A percentile compares a stretch with the other conserved stretches of the same genome.
These are phyloP conservation scores for Aureobasidium sp. DNA, from an alignment of 2,329 filamentous ascomycete species.

Conservation along the genomic window DNA sequence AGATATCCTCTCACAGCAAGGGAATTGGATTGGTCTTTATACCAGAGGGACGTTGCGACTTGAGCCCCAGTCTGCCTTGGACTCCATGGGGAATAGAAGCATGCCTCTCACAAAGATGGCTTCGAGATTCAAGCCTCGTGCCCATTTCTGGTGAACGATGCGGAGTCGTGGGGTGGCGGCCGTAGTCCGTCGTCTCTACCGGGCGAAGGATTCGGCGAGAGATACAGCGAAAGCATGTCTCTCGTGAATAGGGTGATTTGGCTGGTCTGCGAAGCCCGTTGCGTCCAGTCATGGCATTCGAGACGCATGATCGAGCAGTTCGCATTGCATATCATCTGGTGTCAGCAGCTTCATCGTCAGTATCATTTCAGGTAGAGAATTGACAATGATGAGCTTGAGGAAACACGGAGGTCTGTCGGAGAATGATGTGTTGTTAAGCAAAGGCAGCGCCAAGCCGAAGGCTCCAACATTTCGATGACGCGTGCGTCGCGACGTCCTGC, in stretches of 20 bases:
- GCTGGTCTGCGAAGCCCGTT: not conserved
- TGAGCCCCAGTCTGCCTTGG: not conserved
- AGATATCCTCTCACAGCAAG: not conserved
- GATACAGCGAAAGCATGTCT: not conserved
- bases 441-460: not conserved
- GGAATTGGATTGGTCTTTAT: not conserved
- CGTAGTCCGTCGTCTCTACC: not conserved
- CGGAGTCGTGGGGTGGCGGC: not conserved
- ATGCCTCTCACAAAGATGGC: not conserved
- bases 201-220: not conserved
- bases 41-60: not conserved
- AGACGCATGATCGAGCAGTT: not conserved
- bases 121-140: not conserved
- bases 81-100: not conserved
- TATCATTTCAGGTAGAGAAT: too few relatives aligned
- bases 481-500: not conserved
- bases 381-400: not conserved
- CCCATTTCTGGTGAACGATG: not conserved
- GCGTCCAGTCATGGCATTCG: not conserved
- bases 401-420: not conserved
- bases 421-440: not conserved
- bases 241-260: not conserved
- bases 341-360: not conserved
- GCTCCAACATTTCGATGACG: not conserved
- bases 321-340: too few relatives aligned